These are phyloP conservation scores for Serendipita sp. DNA, from an alignment of 768 basidiomycete genomes.

Conservation along the genomic window DNA sequence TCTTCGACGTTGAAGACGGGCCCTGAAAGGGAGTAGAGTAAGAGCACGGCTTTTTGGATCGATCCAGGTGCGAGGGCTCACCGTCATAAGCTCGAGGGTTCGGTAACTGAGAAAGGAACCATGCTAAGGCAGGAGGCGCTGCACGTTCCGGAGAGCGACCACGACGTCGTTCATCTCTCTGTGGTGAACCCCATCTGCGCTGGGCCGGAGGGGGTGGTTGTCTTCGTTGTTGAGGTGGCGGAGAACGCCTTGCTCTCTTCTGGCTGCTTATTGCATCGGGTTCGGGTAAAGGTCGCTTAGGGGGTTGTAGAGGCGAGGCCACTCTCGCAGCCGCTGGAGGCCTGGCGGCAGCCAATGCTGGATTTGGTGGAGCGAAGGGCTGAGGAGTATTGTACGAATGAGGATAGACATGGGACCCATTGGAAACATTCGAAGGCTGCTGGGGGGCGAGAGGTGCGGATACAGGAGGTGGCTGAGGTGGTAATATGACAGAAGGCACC, in stretches of 20 bases:
- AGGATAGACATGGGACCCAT: background rate
- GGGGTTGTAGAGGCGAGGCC: conserved; percentile 10
- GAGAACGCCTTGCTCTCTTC: conserved; percentile 9
- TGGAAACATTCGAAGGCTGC: background rate
- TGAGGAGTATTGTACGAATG: conserved; percentile 8
- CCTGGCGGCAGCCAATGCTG: conserved; percentile 9
- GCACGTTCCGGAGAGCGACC: conserved; percentile 22
- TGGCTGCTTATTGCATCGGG: conserved; percentile 15
- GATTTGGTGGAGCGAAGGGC: conserved; percentile 12
- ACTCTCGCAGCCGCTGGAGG: conserved; percentile 9
- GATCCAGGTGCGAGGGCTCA: conserved; percentile 24
- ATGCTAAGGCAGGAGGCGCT: conserved; percentile 40
- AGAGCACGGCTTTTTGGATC: conserved; percentile 11
- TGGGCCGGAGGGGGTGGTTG: conserved; percentile 19
- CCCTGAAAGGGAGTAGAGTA: conserved; percentile 30
- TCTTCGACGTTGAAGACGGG: conserved; percentile 85
- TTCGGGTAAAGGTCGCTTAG: conserved; percentile 10
- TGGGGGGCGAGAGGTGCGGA: conserved; percentile 2
- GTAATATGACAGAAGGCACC: conserved; percentile 9
- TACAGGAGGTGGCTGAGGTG: conserved; percentile 18
- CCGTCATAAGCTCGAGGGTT: conserved; percentile 66
- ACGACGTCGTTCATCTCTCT: conserved; percentile 14
- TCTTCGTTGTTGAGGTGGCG: conserved; percentile 18
- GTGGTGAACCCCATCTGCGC: conserved; percentile 11
- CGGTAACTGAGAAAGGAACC: conserved; percentile 74